Evolutionary conservation across 768 basidiomycete genomes (phyloP), one percentile per base, ranked within the genome.

Genomic region (Mycena chlorophos): DNA sequence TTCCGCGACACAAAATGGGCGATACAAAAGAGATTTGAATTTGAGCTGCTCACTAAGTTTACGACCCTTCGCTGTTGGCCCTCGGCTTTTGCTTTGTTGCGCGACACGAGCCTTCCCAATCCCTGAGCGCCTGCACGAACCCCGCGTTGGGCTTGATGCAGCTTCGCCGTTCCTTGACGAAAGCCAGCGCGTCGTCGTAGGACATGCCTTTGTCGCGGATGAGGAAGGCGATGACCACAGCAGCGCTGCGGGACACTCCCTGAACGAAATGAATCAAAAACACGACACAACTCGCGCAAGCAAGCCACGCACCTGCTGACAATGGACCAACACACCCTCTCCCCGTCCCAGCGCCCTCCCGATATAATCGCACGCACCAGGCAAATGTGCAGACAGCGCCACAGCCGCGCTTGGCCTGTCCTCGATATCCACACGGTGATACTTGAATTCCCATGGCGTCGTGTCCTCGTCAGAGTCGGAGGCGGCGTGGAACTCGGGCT

Each of bases 221-320:
- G 66, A 91, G 84, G 73, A 88, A 91, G 42, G 87, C 89, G 55
- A 90, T 88, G 57, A 89, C 84, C 63, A 91, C 79, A 8, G 89
- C 81, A 10, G 88, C 79, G 52, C 83, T 85, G 61, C 89, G 83
- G 19, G 89, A 90, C 40, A 91, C 78, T 57, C 89, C 89, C 88
- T 89, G 65, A 50, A 52, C 42, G 20, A 31, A 5, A 45, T 26
- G 39, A 51, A 26, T 56, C 43, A 22, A 38, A 59, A 56, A 58
- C 40, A 20, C n/a, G 8, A 63, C 47, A 50, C 28, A 26, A 50
- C 19, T 34, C 49, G 42, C 5, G 40, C 53, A 43, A 38, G 51
- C n/a, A 28, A 25, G 37, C 26, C 13, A 65, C 79, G 63, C 53
- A 89, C 88, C 85, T 91, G 89, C 54, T 91, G 88, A 63, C 89